Evolutionary conservation across 176 grass and related monocot species (phyloP).

Genomic region (Tillandsia fasciculata): DNA sequence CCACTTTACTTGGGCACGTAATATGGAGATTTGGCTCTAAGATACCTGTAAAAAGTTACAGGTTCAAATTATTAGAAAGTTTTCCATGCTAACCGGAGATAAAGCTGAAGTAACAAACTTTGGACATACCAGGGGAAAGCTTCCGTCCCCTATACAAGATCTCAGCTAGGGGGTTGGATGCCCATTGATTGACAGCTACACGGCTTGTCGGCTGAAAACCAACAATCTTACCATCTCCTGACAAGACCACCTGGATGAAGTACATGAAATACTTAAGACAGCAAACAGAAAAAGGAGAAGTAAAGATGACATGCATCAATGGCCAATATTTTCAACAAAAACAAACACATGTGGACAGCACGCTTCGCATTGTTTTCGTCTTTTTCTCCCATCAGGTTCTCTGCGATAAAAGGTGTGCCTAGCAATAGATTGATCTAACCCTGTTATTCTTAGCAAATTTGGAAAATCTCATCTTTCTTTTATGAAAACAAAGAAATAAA

Average conservation of each 20-base stretch:
- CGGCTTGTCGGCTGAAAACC: conserved; percentile 87
- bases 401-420: too few species aligned
- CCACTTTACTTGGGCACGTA: conserved; percentile 39
- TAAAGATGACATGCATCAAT: too few species aligned
- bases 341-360: too few species aligned
- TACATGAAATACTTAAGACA: not conserved
- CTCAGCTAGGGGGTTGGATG: conserved; percentile 54
- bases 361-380: too few species aligned
- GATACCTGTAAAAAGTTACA: conserved; percentile 35
- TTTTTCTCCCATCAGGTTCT: too few species aligned
- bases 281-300: not conserved
- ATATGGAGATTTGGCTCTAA: conserved; percentile 73
- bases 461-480: too few species aligned
- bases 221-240: conserved; percentile 66
- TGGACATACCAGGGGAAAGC: conserved; percentile 52
- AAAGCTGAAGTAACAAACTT: conserved; percentile 3
- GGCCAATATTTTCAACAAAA: too few species aligned
- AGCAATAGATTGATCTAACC: too few species aligned
- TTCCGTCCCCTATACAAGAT: conserved; percentile 46
- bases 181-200: conserved; percentile 60
- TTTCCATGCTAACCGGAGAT: not conserved
- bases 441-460: too few species aligned
- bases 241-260: conserved; percentile 53
- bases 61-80: conserved; percentile 17
- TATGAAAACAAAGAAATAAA: too few species aligned